Base-by-base conservation (phyloP, 2,329 filamentous ascomycete species). In the Aspergillus proliferans region DNA sequence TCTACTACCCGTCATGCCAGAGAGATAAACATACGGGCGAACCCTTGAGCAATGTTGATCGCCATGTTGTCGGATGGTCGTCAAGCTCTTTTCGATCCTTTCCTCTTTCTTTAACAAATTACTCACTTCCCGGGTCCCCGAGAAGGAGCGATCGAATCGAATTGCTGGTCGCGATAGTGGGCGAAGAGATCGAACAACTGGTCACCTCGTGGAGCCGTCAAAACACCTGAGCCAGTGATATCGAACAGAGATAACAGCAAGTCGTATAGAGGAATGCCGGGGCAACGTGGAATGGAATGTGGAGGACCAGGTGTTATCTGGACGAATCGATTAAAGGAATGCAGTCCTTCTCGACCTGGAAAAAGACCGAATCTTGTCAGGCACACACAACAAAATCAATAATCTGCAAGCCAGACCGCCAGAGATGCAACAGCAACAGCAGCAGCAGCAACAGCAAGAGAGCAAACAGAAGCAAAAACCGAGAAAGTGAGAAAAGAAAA, bases 111-210 rank as follows among this genome's bases (percentile, higher is more conserved):
- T 21, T 12, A 36, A 52, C 48, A 44, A 53, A 56, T 21, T 21
- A 33, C 68, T 71, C 69, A 52, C 68, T 70, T 64, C 69, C 70
- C 69, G 67, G 64, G 12, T 43, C 61, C 55, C 66, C 67, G 67
- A 69, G 65, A 69, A 70, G 66, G 67, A 70, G 68, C 54, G 24
- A 41, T 46, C 39, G 46, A 39, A 22, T 22, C 9, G 38, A 12
- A 4, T 40, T 40, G 38, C 15, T 19, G 34, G n/a, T 38, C 34
- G 22, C 18, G 38, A 19, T 22, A 8, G 10, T 12, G 38, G 10
- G 10, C 18, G 10, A 12, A 21, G 19, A 40, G n/a, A 12, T 33
- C 30, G 26, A 18, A 21, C 43, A 34, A 45, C 26, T 33, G 14
- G 26, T 33, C 43, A 34, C 18, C 18, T 40, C 38, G 38, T 26